Evolutionary conservation across 345 rosid species (phyloP), one percentile per base, ranked within the genome.

Genomic region (Citrus glauca): DNA sequence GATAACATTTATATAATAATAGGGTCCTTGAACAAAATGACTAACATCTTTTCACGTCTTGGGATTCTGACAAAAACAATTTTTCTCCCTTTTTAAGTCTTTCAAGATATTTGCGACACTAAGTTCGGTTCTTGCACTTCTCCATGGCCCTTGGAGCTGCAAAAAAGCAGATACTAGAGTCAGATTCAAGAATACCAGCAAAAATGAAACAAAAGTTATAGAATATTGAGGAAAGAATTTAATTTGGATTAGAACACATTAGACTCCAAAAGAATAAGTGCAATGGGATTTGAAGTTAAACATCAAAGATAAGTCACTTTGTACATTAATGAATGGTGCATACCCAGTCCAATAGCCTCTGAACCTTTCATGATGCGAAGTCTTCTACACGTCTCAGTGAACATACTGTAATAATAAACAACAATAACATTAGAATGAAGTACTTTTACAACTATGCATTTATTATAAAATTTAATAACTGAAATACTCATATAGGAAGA

Each of bases 71-170:
- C 0, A n/a, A 30, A 45, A 50, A 30, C 71, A 53, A 62, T 33
- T 80, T 72, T 30, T 40, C 45, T 53, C 62, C 7, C 48, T 33
- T 68, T 68, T 19, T 42, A 6, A 40, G 66, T 72, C 74, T 72
- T 81, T 81, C 56, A 69, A 69, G 25, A 67, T 50, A 37, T 66
- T 17, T 64, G 38, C 64, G 40, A 42, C 22, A 0, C 80, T 80
- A 84, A 66, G 70, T 68, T 25, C 71, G 82, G 79, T 30, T 84
- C 85, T 83, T 86, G 84, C 85, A 86, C 81, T 88, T 88, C 82
- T 83, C 89, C 84, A 78, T 73, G 61, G 87, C 82, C 79, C 89
- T 83, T 27, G 91, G 91, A 78, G 91, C 91, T 86, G 91, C 77
- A 81, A 73, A 56, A 37, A 77, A 17, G 50, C 37, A 62, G 14